A percentile compares a stretch with the other conserved stretches of the same genome.
These are phyloP conservation scores for Conticribra guillardii DNA, from an alignment of 108 stramenopile genomes.

Conservation along the genomic window DNA sequence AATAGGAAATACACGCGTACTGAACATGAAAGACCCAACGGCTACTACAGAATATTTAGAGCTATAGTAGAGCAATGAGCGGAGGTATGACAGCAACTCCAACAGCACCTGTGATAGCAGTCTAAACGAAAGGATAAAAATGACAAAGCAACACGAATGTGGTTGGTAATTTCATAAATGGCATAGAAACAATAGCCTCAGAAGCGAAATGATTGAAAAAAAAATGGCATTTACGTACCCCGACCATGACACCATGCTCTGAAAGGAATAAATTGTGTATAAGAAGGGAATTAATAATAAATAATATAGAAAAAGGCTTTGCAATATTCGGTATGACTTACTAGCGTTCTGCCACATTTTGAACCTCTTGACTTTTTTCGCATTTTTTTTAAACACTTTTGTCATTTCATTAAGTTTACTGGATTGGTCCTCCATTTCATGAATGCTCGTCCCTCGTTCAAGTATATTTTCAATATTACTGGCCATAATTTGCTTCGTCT, in stretches of 20 bases:
- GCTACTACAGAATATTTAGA: too few species aligned
- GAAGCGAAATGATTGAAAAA: too few species aligned
- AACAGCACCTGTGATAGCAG: constrained; percentile 65
- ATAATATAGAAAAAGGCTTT: too few species aligned
- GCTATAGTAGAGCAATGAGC: constrained; percentile 62
- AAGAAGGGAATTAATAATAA: neutral
- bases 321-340: too few species aligned
- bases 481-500: constrained; percentile 63
- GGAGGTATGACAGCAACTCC: constrained; percentile 65
- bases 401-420: constrained; percentile 56
- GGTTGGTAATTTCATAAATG: neutral
- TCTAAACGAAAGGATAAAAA: constrained; percentile 3
- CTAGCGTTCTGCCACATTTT: constrained; percentile 75
- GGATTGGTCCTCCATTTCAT: constrained; percentile 51
- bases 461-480: constrained; percentile 64
- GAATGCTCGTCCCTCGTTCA: constrained; percentile 58
- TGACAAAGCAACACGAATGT: too few species aligned
- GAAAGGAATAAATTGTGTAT: neutral
- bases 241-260: constrained; percentile 66
- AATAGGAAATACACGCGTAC: too few species aligned
- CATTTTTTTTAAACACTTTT: constrained; percentile 62
- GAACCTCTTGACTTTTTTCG: constrained; percentile 53
- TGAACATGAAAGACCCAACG: too few species aligned
- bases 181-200: too few species aligned
- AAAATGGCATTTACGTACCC: constrained; percentile 8